Conservation (phyloP, 2,329 filamentous ascomycete genomes). For the Fusarium sp. region DNA sequence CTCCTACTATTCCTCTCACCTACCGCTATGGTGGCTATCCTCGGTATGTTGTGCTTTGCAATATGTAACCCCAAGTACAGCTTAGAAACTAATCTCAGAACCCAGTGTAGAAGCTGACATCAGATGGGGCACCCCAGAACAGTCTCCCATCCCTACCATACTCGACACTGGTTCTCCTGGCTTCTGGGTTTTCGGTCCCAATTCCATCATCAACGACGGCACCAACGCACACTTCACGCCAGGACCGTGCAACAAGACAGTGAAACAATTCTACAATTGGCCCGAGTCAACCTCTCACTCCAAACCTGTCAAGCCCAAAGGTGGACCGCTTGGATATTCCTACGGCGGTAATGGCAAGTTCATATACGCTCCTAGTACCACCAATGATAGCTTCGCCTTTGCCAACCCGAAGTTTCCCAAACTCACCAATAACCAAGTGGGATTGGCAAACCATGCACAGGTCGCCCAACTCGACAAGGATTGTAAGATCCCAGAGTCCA, state of each 20-base stretch:
- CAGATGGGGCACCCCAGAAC: constrained; percentile 13
- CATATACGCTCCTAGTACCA: constrained; percentile 1
- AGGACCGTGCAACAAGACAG: constrained; percentile 16
- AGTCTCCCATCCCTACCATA: constrained; percentile 10
- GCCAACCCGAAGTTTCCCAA: neutral
- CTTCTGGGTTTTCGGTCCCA: constrained; percentile 16
- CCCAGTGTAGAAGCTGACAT: constrained; percentile 11
- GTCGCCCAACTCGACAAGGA: constrained; percentile 8
- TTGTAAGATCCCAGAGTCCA: constrained; percentile 4
- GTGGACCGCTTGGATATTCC: constrained; percentile 2
- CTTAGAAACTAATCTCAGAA: neutral
- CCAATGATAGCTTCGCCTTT: neutral
- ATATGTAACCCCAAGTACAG: neutral
- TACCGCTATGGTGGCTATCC: constrained; percentile 11
- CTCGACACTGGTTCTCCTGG: constrained; percentile 10
- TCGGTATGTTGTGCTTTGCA: neutral
- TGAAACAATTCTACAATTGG: constrained; percentile 12
- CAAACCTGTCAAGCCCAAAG: constrained; percentile 6
- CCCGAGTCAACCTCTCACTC: constrained; percentile 9
- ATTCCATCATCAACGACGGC: constrained; percentile 12
- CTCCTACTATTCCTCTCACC: constrained; percentile 6
- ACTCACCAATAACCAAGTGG: neutral
- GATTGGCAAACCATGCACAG: constrained; percentile 1
- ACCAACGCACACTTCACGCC: neutral
- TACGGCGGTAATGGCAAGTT: constrained; percentile 15